Conservation (phyloP, 1,284 basidiomycete genomes). For the Trichosporon sp. region DNA sequence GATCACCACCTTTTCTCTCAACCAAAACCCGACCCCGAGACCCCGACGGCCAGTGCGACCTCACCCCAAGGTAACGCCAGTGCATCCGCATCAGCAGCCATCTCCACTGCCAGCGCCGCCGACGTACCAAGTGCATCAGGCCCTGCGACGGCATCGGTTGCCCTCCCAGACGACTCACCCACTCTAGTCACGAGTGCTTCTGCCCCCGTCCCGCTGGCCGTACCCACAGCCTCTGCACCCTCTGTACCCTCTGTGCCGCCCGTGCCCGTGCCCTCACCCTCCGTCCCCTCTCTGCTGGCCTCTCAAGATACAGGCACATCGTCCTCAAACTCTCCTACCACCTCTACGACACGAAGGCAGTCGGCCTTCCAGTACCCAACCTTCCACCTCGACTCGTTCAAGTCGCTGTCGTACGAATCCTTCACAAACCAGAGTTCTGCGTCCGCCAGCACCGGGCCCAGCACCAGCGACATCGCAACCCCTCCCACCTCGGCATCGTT, state of each 20-base stretch:
- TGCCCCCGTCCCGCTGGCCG: conserved; percentile 22
- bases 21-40: neutral
- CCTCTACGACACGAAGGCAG: conserved; percentile 15
- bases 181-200: conserved; percentile 27
- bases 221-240: neutral
- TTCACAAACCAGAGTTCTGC: conserved; percentile 12
- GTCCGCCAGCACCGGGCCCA: conserved; percentile 10
- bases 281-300: conserved; percentile 28
- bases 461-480: conserved; percentile 5
- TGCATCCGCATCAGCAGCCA: neutral
- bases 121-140: conserved; percentile 32
- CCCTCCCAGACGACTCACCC: conserved; percentile 24
- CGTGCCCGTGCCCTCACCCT: conserved; percentile 13
- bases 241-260: neutral
- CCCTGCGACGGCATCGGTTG: conserved; percentile 28
- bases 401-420: conserved; percentile 22
- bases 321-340: conserved; percentile 16
- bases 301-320: conserved; percentile 18
- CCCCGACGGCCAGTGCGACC: neutral
- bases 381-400: conserved; percentile 28
- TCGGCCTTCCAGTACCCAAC: conserved; percentile 24
- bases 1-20: neutral
- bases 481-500: neutral
- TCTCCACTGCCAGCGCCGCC: neutral
- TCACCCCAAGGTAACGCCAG: too few relatives aligned